These are phyloP conservation scores for Penicillium crystallinum DNA, from an alignment of 495 filamentous ascomycete genomes.

Conservation along the genomic window DNA sequence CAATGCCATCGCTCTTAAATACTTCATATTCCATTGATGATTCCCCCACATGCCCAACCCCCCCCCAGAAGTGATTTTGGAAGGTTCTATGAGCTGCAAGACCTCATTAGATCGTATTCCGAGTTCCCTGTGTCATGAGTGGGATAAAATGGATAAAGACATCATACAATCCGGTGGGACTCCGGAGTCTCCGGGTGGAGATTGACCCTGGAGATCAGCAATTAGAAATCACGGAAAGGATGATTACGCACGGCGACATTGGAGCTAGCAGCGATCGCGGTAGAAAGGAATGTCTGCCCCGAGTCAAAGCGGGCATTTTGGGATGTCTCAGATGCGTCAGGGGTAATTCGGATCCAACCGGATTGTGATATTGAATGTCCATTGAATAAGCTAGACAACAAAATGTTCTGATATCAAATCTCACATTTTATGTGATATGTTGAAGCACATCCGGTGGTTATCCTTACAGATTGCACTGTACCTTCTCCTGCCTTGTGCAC, in stretches of 20 bases:
- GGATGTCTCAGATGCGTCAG: slow-evolving; percentile 2
- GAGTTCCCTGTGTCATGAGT: background rate
- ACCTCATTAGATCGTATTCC: background rate
- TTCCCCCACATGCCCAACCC: too few relatives aligned
- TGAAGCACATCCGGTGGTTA: too few relatives aligned
- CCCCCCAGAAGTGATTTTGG: too few relatives aligned
- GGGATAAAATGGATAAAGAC: too few relatives aligned
- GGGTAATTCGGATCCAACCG: background rate
- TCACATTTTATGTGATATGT: too few relatives aligned
- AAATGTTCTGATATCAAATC: too few relatives aligned
- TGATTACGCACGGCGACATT: slow-evolving; percentile 7
- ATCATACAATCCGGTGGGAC: background rate
- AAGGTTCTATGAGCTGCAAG: background rate
- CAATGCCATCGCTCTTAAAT: too few relatives aligned
- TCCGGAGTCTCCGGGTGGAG: background rate
- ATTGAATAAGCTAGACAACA: too few relatives aligned
- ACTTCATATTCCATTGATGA: too few relatives aligned
- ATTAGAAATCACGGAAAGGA: slow-evolving; percentile 1
- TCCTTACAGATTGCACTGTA: too few relatives aligned
- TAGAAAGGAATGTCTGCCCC: background rate
- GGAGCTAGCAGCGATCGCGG: slow-evolving; percentile 21
- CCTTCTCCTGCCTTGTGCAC: too few relatives aligned
- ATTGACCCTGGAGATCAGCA: slow-evolving; percentile 2
- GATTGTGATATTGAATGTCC: background rate
- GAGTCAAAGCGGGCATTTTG: background rate